Conservation (phyloP, 805 yeast genomes). For the Grigorovia yakushimaensis region DNA sequence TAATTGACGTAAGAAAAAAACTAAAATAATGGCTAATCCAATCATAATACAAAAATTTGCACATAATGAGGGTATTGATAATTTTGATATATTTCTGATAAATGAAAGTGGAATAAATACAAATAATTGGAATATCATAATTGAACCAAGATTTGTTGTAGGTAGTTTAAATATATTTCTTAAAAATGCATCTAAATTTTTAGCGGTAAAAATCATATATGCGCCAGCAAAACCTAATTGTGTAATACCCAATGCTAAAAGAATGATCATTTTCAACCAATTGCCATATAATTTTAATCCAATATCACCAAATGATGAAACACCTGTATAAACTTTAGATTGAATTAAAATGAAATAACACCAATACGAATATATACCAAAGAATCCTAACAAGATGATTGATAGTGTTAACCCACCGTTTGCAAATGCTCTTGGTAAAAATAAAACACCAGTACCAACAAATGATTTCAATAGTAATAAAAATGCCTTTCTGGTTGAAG, state of each 20-base stretch:
- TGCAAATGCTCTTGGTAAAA: constrained; percentile 57
- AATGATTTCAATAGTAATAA: constrained; percentile 63
- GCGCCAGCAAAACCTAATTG: constrained; percentile 79
- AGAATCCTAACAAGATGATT: constrained; percentile 39
- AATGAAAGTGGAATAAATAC: constrained; percentile 60
- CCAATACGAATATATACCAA: constrained; percentile 68
- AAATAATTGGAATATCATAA: constrained; percentile 46
- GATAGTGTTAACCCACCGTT: constrained; percentile 68
- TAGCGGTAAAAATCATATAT: constrained; percentile 69
- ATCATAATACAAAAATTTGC: constrained; percentile 61
- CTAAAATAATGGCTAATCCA: constrained; percentile 57
- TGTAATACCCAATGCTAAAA: constrained; percentile 54
- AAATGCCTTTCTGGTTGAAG: constrained; percentile 64
- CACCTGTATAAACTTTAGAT: constrained; percentile 49
- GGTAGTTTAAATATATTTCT: constrained; percentile 36
- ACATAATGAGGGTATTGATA: constrained; percentile 59
- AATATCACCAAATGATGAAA: constrained; percentile 72
- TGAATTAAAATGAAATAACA: constrained; percentile 59
- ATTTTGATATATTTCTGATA: constrained; percentile 64
- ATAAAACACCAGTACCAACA: constrained; percentile 68
- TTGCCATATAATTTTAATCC: constrained; percentile 55
- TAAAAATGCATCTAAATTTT: constrained; percentile 56
- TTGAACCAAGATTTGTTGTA: constrained; percentile 31
- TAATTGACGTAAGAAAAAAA: constrained; percentile 36
- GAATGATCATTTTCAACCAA: constrained; percentile 54